phyloP scores from a whole-genome alignment of 371 early-diverging fungal genomes.

The Apophysomyces elegans region DNA sequence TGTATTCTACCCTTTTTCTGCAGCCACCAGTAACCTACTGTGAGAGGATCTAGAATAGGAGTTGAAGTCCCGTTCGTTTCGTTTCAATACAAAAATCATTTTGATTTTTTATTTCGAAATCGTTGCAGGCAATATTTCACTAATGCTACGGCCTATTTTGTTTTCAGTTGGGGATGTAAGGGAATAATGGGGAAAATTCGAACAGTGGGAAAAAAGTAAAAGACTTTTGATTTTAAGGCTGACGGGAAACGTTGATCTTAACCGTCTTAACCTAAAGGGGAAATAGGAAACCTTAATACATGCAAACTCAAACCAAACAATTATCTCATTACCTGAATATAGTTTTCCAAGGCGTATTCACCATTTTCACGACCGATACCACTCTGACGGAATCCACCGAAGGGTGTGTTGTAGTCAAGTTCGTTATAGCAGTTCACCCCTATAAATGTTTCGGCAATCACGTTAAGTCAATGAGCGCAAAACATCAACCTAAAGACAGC shows the following conservation, averaged over 20 bases:
- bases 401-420: conserved; percentile 57
- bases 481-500: not conserved
- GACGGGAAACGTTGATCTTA: conserved; percentile 41
- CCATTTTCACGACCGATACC: conserved; percentile 87
- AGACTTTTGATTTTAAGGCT: conserved; percentile 19
- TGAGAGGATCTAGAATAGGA: too few relatives aligned
- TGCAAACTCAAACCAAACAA: not conserved
- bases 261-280: conserved; percentile 39
- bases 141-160: not conserved
- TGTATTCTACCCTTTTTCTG: too few relatives aligned
- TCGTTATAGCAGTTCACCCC: conserved; percentile 49
- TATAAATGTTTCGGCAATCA: not conserved
- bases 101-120: too few relatives aligned
- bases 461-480: not conserved
- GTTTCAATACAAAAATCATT: too few relatives aligned
- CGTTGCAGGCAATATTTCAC: too few relatives aligned
- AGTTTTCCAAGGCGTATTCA: conserved; percentile 75
- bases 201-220: not conserved
- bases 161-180: not conserved
- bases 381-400: conserved; percentile 87
- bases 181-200: not conserved
- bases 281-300: conserved; percentile 6
- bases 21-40: too few relatives aligned
- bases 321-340: conserved; percentile 50
- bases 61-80: too few relatives aligned